These are phyloP conservation scores for Rhododendron henanense DNA, from an alignment of 148 eudicot genomes.

Conservation along the genomic window DNA sequence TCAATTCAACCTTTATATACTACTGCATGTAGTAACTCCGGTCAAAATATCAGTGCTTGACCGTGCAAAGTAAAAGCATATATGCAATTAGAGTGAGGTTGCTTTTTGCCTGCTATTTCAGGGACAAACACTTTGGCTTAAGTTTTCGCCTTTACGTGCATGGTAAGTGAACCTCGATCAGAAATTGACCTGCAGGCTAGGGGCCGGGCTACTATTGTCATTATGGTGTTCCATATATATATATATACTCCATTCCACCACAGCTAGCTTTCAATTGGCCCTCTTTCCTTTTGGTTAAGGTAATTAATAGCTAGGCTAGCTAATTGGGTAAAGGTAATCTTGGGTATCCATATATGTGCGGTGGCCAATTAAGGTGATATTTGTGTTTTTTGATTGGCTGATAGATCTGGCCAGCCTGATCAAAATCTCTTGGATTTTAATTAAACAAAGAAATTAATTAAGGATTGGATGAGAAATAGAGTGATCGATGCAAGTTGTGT, in stretches of 20 bases:
- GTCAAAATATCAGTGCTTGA: not conserved
- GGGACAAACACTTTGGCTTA: slow-evolving; percentile 26
- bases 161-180: slow-evolving; percentile 37
- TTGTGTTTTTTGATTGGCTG: not conserved
- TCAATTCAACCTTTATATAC: not conserved
- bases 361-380: not conserved
- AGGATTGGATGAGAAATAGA: slow-evolving; percentile 1
- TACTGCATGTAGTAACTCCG: not conserved
- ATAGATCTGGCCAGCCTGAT: not conserved
- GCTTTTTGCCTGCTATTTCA: slow-evolving; percentile 34
- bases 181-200: slow-evolving; percentile 5
- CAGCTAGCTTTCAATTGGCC: not conserved
- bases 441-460: not conserved
- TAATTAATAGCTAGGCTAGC: not conserved
- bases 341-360: too few species aligned
- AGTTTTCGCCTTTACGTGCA: slow-evolving; percentile 47
- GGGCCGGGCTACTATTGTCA: slow-evolving; percentile 13
- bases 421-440: not conserved
- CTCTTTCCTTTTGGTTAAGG: not conserved
- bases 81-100: not conserved
- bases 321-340: not conserved
- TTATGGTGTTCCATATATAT: not conserved
- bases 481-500: not conserved
- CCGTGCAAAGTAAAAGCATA: slow-evolving; percentile 11
- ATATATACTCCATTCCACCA: not conserved